These are phyloP conservation scores for Vicia sativa DNA, from an alignment of 306 rosid species.

Conservation along the genomic window DNA sequence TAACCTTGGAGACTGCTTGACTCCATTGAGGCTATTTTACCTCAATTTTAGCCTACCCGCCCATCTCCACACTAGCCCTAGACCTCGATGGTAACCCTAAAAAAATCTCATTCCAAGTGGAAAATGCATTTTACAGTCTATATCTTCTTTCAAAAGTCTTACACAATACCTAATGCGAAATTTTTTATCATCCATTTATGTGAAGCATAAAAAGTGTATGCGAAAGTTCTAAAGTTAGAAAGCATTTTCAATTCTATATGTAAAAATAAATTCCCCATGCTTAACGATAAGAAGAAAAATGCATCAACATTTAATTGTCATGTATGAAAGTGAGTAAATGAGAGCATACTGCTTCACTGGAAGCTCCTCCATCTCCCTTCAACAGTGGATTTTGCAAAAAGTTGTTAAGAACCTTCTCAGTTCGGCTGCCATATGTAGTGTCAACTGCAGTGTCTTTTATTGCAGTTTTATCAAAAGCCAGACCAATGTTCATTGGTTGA, in stretches of 20 bases:
- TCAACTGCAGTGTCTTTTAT: conserved; percentile 46
- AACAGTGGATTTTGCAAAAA: conserved; percentile 78
- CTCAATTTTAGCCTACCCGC: conserved; percentile 13
- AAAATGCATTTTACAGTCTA: conserved; percentile 2
- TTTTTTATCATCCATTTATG: conserved; percentile 28
- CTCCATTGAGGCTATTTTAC: conserved; percentile 2
- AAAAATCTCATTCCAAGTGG: background rate
- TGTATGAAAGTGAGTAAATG: conserved; percentile 15
- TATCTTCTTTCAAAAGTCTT: background rate
- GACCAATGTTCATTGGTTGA: conserved; percentile 46
- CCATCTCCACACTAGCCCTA: conserved; percentile 17
- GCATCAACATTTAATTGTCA: conserved; percentile 18
- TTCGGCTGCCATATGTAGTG: conserved; percentile 58
- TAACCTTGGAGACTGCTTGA: conserved; percentile 5
- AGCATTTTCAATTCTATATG: conserved; percentile 12
- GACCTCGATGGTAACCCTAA: background rate
- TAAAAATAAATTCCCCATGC: background rate
- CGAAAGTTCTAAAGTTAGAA: conserved; percentile 3
- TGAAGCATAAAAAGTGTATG: conserved; percentile 10
- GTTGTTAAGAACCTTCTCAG: conserved; percentile 74
- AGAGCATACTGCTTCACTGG: conserved; percentile 57
- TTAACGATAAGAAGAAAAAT: conserved; percentile 29
- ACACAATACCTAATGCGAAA: conserved; percentile 18
- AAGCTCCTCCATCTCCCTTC: conserved; percentile 62
- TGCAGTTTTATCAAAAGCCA: conserved; percentile 48